Conservation (phyloP, 768 basidiomycete species). For the Coprinopsis cinerea region DNA sequence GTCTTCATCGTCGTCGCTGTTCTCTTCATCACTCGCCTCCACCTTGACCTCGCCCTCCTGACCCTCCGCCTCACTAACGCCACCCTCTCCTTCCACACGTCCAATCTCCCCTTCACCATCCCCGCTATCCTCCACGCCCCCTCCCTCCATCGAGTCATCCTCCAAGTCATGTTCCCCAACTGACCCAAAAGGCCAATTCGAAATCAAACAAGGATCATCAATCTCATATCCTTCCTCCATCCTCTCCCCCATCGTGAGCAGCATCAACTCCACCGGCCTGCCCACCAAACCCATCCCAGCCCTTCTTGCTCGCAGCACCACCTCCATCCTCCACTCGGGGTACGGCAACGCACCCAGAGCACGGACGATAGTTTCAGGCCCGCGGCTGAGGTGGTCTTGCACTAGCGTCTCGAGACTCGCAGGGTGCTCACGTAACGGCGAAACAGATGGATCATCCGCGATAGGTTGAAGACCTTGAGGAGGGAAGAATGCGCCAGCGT, state of each 20-base stretch:
- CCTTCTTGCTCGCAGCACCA: conserved; percentile 45
- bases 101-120: conserved; percentile 9
- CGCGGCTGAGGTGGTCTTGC: conserved; percentile 9
- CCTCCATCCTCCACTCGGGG: conserved; percentile 58
- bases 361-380: conserved; percentile 10
- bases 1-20: conserved; percentile 10
- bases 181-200: background rate
- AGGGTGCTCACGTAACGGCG: conserved; percentile 11
- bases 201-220: conserved; percentile 10
- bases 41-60: conserved; percentile 9
- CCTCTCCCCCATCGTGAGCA: conserved; percentile 21
- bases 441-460: background rate
- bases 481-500: background rate
- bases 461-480: background rate
- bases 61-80: conserved; percentile 5
- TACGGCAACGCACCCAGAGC: conserved; percentile 44
- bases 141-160: conserved; percentile 6
- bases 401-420: conserved; percentile 15
- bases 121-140: conserved; percentile 11
- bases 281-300: conserved; percentile 57
- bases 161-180: no score
- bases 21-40: conserved; percentile 5
- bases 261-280: conserved; percentile 44
- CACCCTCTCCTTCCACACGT: conserved; percentile 6
- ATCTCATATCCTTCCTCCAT: conserved; percentile 1